phyloP scores from a whole-genome alignment of 495 filamentous ascomycete genomes.

The Antarctomyces pellizariae region DNA sequence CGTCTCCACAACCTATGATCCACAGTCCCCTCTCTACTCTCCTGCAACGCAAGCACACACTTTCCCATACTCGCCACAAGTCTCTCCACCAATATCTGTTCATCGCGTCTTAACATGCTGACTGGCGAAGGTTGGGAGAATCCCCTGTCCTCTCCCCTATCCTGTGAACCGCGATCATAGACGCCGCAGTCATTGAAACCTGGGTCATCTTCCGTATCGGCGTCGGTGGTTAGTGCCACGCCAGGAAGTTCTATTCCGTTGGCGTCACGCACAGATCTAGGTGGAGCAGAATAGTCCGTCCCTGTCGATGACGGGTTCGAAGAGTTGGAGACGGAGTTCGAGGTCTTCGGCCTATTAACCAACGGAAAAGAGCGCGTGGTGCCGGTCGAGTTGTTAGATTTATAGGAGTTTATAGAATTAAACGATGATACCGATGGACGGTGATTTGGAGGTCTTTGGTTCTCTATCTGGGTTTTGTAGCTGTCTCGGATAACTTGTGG shows the following conservation, averaged over 20 bases:
- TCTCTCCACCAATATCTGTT: slow-evolving; percentile 52
- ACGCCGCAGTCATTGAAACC: slow-evolving; percentile 1
- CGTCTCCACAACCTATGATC: slow-evolving; percentile 39
- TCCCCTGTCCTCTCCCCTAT: background rate
- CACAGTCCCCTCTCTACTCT: slow-evolving; percentile 29
- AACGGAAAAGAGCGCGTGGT: slow-evolving; percentile 29
- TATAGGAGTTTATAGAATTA: slow-evolving; percentile 11
- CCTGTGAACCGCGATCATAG: slow-evolving; percentile 1
- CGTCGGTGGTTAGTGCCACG: too few relatives aligned
- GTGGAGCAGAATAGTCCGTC: too few relatives aligned
- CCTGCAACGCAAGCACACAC: slow-evolving; percentile 44
- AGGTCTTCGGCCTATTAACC: slow-evolving; percentile 21
- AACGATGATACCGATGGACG: slow-evolving; percentile 26
- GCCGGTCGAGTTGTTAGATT: slow-evolving; percentile 18
- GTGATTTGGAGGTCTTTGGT: too few relatives aligned
- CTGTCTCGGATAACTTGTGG: too few relatives aligned
- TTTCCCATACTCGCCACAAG: slow-evolving; percentile 51
- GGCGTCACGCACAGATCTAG: slow-evolving; percentile 9
- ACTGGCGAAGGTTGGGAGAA: slow-evolving; percentile 17
- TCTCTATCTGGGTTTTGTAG: too few relatives aligned
- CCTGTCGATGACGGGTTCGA: slow-evolving; percentile 5
- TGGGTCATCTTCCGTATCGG: too few relatives aligned
- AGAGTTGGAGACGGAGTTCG: slow-evolving; percentile 10
- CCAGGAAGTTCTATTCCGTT: slow-evolving; percentile 11
- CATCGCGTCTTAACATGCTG: slow-evolving; percentile 35